Conservation (phyloP, 148 eudicot species). For the Vaccinium corymbosum region DNA sequence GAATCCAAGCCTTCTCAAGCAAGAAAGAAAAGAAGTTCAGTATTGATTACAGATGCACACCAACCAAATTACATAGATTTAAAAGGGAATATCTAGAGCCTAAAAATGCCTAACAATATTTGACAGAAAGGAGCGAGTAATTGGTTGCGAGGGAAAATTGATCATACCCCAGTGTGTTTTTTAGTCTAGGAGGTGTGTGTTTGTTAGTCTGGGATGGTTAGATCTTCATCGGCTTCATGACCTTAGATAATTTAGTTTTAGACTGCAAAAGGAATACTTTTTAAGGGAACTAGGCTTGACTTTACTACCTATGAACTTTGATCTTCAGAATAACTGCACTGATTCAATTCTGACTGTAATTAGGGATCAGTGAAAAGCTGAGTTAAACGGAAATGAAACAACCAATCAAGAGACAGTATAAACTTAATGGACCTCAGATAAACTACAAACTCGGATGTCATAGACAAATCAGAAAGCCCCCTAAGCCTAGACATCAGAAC, state of each 20-base stretch:
- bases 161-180: not conserved
- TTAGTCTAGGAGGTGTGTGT: not conserved
- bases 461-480: not conserved
- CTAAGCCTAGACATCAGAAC: not conserved
- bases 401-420: not conserved
- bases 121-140: not conserved
- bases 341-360: not conserved
- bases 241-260: not conserved
- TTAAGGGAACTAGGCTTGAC: not conserved
- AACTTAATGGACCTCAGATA: not conserved
- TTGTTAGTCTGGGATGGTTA: not conserved
- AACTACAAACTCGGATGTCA: not conserved
- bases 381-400: not conserved
- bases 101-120: not conserved
- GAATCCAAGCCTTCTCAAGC: slow-evolving; percentile 43
- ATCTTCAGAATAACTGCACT: not conserved
- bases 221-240: not conserved
- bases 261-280: not conserved
- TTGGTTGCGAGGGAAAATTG: not conserved
- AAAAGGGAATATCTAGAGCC: not conserved
- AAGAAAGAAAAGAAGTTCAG: slow-evolving; percentile 17
- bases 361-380: not conserved
- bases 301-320: not conserved
- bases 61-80: not conserved
- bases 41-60: not conserved